phyloP scores from a whole-genome alignment of 495 filamentous ascomycete genomes.

The Symbiotaphrina buchneri region DNA sequence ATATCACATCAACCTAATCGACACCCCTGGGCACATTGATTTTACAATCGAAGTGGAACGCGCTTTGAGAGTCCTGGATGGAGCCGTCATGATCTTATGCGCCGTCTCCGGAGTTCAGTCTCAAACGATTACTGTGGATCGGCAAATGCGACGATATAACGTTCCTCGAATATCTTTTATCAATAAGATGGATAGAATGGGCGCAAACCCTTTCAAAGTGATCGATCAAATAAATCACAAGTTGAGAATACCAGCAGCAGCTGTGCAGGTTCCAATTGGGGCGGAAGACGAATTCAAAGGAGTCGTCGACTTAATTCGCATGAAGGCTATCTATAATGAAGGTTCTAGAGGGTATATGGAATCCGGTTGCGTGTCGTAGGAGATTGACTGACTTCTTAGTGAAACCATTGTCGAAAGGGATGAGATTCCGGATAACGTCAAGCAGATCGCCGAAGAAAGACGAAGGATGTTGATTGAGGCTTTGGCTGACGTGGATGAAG shows the following conservation, averaged over 20 bases:
- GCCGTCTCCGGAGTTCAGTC: constrained; percentile 93
- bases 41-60: constrained; percentile 99
- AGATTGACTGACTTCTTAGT: constrained; percentile 1
- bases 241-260: constrained; percentile 76
- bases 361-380: not conserved
- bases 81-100: constrained; percentile 96
- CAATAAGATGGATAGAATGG: constrained; percentile 99
- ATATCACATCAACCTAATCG: constrained; percentile 97
- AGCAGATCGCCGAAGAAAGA: constrained; percentile 53
- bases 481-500: constrained; percentile 91
- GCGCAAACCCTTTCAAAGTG: constrained; percentile 94
- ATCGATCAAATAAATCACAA: constrained; percentile 95
- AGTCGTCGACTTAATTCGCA: constrained; percentile 79
- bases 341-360: constrained; percentile 45
- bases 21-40: constrained; percentile 97
- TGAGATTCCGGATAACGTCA: constrained; percentile 58
- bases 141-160: constrained; percentile 97
- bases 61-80: constrained; percentile 86
- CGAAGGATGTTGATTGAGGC: constrained; percentile 77
- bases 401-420: constrained; percentile 43
- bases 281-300: constrained; percentile 81
- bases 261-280: constrained; percentile 90
- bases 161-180: constrained; percentile 88
- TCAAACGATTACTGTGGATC: constrained; percentile 94
- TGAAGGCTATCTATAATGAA: constrained; percentile 85